These are phyloP conservation scores for Protomyces arabidopsidicola DNA, from an alignment of 1,139 yeast species.

Conservation along the genomic window DNA sequence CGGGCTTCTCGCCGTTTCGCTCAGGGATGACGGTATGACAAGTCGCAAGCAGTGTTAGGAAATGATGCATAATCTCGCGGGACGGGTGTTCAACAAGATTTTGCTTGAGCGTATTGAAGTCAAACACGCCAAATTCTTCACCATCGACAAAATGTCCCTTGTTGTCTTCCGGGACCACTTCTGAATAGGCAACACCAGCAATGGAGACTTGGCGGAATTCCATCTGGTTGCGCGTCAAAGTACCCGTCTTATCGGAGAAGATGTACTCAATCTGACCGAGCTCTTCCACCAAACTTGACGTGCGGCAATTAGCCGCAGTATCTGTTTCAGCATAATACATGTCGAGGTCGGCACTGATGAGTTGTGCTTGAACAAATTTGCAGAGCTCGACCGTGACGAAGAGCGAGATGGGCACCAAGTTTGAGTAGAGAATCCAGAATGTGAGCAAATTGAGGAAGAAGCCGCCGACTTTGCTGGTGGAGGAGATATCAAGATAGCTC, in stretches of 20 bases:
- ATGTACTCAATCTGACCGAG: slow-evolving; percentile 93
- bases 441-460: slow-evolving; percentile 87
- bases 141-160: slow-evolving; percentile 43
- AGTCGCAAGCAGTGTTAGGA: slow-evolving; percentile 76
- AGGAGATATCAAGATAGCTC: slow-evolving; percentile 60
- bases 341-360: slow-evolving; percentile 91
- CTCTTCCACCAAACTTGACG: slow-evolving; percentile 93
- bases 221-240: slow-evolving; percentile 91
- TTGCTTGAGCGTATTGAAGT: slow-evolving; percentile 58
- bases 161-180: slow-evolving; percentile 82
- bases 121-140: slow-evolving; percentile 67
- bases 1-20: slow-evolving; percentile 46
- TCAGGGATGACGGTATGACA: slow-evolving; percentile 99
- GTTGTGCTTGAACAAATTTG: slow-evolving; percentile 88
- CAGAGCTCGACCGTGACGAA: slow-evolving; percentile 94
- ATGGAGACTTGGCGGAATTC: slow-evolving; percentile 92
- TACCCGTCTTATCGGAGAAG: slow-evolving; percentile 95
- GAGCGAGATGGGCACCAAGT: slow-evolving; percentile 79
- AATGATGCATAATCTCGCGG: slow-evolving; percentile 68
- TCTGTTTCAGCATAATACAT: slow-evolving; percentile 83
- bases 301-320: slow-evolving; percentile 91
- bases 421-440: slow-evolving; percentile 92
- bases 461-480: slow-evolving; percentile 61
- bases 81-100: slow-evolving; percentile 47
- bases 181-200: slow-evolving; percentile 86